These are phyloP conservation scores for Fusarium newnesense DNA, from an alignment of 2,329 filamentous ascomycete species.

Conservation along the genomic window DNA sequence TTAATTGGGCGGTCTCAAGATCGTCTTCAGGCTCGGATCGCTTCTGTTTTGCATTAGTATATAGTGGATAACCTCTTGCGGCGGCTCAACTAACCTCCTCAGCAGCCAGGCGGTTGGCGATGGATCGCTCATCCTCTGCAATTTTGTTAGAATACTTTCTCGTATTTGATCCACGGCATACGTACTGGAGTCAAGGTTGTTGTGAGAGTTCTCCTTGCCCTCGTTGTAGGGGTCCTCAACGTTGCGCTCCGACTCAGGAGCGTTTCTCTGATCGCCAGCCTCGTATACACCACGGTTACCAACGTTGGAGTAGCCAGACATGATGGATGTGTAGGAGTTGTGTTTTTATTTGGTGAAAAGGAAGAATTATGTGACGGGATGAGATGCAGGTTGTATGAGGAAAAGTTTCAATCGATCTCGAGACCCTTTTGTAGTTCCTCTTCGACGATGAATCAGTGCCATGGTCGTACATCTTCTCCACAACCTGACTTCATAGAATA, in stretches of 20 bases:
- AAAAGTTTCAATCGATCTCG: not conserved
- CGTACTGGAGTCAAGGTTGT: slow-evolving; percentile 77
- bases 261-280: slow-evolving; percentile 79
- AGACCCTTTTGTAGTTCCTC: slow-evolving; percentile 36
- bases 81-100: slow-evolving; percentile 61
- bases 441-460: slow-evolving; percentile 26
- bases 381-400: not conserved
- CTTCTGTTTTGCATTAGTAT: slow-evolving; percentile 18
- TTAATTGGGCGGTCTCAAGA: slow-evolving; percentile 52
- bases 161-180: not conserved
- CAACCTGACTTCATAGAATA: slow-evolving; percentile 45
- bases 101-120: slow-evolving; percentile 75
- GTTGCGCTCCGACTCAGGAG: slow-evolving; percentile 61
- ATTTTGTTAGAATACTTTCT: slow-evolving; percentile 51
- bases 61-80: not conserved
- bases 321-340: slow-evolving; percentile 31
- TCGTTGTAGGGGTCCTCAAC: slow-evolving; percentile 73
- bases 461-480: slow-evolving; percentile 36
- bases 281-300: slow-evolving; percentile 76
- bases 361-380: not conserved
- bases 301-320: slow-evolving; percentile 68
- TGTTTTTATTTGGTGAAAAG: not conserved
- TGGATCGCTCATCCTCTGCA: slow-evolving; percentile 75
- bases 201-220: slow-evolving; percentile 76
- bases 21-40: slow-evolving; percentile 58